Conservation (phyloP, 495 filamentous ascomycete genomes). For the Aspergillus cristatus region DNA sequence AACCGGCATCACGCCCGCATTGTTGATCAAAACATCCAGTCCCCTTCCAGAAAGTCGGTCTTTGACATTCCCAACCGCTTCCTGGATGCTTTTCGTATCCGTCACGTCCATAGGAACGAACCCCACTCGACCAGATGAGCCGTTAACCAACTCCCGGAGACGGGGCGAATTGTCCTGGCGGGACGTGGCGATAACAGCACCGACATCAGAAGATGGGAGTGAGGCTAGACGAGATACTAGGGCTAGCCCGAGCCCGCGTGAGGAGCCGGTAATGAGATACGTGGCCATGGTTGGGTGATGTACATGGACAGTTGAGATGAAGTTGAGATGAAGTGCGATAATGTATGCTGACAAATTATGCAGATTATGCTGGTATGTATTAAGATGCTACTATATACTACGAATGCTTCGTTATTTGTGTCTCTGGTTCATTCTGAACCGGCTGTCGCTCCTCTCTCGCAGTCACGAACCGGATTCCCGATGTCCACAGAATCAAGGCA, state of each 20-base stretch:
- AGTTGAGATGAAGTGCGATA: background rate
- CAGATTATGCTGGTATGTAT: too few species aligned
- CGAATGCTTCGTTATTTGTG: too few species aligned
- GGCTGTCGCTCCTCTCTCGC: conserved; percentile 5
- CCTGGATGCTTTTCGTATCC: conserved; percentile 13
- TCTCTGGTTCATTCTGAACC: too few species aligned
- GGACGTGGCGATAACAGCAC: conserved; percentile 20
- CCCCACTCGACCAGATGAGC: conserved; percentile 14
- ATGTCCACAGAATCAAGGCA: conserved; percentile 43
- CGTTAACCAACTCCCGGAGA: conserved; percentile 16
- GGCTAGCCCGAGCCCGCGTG: conserved; percentile 32
- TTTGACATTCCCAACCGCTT: conserved; percentile 18
- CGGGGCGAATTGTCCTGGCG: conserved; percentile 12
- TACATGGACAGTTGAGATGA: background rate
- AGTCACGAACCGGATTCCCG: conserved; percentile 27
- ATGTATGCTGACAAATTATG: too few species aligned
- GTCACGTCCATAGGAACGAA: conserved; percentile 24
- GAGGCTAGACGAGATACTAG: conserved; percentile 20
- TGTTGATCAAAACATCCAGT: conserved; percentile 35
- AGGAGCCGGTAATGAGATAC: conserved; percentile 33
- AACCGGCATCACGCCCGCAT: conserved; percentile 22
- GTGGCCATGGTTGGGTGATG: conserved; percentile 10
- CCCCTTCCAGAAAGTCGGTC: conserved; percentile 16
- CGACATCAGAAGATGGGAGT: conserved; percentile 18
- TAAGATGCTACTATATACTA: too few species aligned